Evolutionary conservation across 176 grass and related monocot genomes (phyloP).

Genomic region (Tuctoria greenei): DNA sequence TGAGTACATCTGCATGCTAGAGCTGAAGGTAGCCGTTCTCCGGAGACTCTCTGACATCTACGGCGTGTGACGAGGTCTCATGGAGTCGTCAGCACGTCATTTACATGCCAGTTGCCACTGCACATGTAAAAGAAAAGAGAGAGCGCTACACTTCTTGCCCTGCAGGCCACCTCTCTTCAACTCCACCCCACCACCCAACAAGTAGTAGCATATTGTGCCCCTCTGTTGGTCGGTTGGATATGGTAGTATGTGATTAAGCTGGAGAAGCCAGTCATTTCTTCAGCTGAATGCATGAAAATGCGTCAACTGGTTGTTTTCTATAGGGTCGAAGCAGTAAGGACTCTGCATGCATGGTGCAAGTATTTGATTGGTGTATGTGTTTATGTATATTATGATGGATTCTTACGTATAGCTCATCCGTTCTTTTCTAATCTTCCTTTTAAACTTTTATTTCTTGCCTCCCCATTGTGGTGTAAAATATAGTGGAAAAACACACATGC

Average conservation of each 20-base stretch:
- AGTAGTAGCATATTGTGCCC: slow-evolving; percentile 38
- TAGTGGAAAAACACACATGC: slow-evolving; percentile 10
- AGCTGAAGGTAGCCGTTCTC: slow-evolving; percentile 51
- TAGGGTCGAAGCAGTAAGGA: slow-evolving; percentile 12
- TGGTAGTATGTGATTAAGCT: slow-evolving; percentile 33
- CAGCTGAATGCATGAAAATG: slow-evolving; percentile 18
- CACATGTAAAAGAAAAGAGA: slow-evolving; percentile 37
- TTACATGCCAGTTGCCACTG: slow-evolving; percentile 31
- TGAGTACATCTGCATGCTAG: slow-evolving; percentile 51
- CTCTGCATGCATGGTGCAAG: slow-evolving; percentile 35
- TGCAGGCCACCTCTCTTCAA: slow-evolving; percentile 6
- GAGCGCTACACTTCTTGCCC: slow-evolving; percentile 32
- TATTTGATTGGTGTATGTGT: slow-evolving; percentile 7
- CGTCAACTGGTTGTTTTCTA: slow-evolving; percentile 9
- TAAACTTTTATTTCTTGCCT: not conserved
- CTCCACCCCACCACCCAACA: slow-evolving; percentile 22
- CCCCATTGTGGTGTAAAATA: not conserved
- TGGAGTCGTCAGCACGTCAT: not conserved
- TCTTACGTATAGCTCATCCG: slow-evolving; percentile 3
- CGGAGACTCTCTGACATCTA: slow-evolving; percentile 44
- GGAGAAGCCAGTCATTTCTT: slow-evolving; percentile 15
- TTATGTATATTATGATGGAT: not conserved
- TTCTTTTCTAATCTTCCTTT: not conserved
- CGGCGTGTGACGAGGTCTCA: slow-evolving; percentile 29
- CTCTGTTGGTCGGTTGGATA: slow-evolving; percentile 24